Evolutionary conservation across 495 filamentous ascomycete genomes (phyloP), one percentile per base, ranked within the genome.

Genomic region (Xylaria grammica): DNA sequence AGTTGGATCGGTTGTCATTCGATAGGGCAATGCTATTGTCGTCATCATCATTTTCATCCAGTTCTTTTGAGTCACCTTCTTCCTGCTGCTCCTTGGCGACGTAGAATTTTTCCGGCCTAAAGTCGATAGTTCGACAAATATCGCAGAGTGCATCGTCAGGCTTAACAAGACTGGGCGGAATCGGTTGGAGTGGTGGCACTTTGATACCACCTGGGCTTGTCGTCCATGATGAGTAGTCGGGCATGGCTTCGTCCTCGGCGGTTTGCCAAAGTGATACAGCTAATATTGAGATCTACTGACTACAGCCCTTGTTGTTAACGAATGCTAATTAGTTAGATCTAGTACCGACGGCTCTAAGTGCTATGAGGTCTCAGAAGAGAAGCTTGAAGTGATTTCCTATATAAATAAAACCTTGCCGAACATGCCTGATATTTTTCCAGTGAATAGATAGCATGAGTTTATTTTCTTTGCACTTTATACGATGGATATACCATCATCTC

Each of bases 81-180:
- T 24, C n/a, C n/a, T n/a, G n/a, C n/a, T n/a, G n/a, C n/a, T 17
- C 27, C 15, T 24, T 8, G 15, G 24, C 0, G 19, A 52, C 20
- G 49, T 30, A 52, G 7, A 52, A 52, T 32, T 13, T 27, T 11
- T 24, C n/a, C 5, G 49, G 49, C 10, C n/a, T 8, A 32, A 52
- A 52, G 17, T 32, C 49, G 13, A 52, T 32, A 6, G 49, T 52
- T 17, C 27, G 49, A 32, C 49, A 52, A 4, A 52, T 52, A 32
- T 52, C 49, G n/a, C 49, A 52, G 27, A 52, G 49, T 3, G 49
- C 29, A 52, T 52, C 27, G n/a, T 20, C 27, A 15, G 49, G 49
- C n/a, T 6, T 19, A 1, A 27, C 17, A 32, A 52, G 29, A 15
- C 19, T 17, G 4, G 49, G 19, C 17, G 49, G 49, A 32, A 52